Conservation (phyloP, 2,329 filamentous ascomycete genomes). For the Pseudopithomyces chartarum region DNA sequence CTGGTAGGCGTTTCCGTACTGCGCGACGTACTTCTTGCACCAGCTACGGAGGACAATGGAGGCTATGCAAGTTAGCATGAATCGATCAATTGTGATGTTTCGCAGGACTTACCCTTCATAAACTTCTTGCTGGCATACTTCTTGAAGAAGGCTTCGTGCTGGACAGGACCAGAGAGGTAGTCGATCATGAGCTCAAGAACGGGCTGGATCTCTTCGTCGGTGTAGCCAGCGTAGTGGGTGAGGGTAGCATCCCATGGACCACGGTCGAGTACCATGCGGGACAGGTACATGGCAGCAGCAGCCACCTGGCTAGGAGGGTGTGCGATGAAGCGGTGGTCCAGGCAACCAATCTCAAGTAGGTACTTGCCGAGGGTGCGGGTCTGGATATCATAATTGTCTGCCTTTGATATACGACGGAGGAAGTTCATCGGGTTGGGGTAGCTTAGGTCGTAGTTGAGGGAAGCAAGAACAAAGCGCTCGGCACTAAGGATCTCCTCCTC, state of each 20-base stretch:
- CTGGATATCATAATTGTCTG: constrained; percentile 98
- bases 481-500: constrained; percentile 95
- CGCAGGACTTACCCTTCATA: constrained; percentile 76
- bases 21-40: constrained; percentile 73
- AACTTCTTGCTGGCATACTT: constrained; percentile 99
- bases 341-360: constrained; percentile 92
- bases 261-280: constrained; percentile 86
- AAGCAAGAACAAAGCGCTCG: constrained; percentile 91
- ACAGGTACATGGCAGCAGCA: constrained; percentile 92
- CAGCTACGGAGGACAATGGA: constrained; percentile 90
- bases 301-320: constrained; percentile 89
- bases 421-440: constrained; percentile 99
- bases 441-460: constrained; percentile 94
- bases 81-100: neutral
- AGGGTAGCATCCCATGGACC: constrained; percentile 85
- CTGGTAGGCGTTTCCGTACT: constrained; percentile 38
- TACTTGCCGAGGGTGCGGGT: constrained; percentile 97
- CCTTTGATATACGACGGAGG: constrained; percentile 96
- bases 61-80: constrained; percentile 57
- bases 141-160: constrained; percentile 98
- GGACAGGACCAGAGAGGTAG: constrained; percentile 87
- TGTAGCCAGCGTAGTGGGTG: constrained; percentile 89
- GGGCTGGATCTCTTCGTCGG: constrained; percentile 88
- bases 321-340: constrained; percentile 92
- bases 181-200: constrained; percentile 95